phyloP scores from a whole-genome alignment of 179 eudicot genomes.

The Sideroxylon spinosum region DNA sequence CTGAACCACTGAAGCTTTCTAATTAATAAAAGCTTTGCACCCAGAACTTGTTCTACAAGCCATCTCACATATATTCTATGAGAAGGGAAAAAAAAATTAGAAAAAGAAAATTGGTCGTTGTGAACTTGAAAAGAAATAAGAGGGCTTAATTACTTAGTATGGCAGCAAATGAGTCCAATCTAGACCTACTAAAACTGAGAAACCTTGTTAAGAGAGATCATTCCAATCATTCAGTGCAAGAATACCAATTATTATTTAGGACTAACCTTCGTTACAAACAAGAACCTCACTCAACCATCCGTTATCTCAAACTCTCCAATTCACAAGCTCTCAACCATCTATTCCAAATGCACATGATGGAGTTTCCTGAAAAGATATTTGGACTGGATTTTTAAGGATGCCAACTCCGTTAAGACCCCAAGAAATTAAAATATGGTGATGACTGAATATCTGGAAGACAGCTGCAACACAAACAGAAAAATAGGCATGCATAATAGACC shows the following conservation, averaged over 20 bases:
- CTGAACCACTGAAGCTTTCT: background rate
- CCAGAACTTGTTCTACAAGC: background rate
- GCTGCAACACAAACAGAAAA: background rate
- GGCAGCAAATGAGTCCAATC: background rate
- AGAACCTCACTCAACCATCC: background rate
- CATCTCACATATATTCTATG: background rate
- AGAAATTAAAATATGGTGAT: background rate
- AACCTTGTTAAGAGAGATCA: background rate
- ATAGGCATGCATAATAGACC: background rate
- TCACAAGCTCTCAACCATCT: background rate
- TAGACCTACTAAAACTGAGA: background rate
- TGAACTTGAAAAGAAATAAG: background rate
- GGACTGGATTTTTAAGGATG: background rate
- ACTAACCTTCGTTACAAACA: slow-evolving; percentile 9
- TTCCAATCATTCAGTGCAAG: background rate
- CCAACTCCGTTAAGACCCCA: background rate
- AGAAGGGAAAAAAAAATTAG: background rate
- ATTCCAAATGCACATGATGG: background rate
- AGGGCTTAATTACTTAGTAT: background rate
- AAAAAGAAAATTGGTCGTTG: background rate
- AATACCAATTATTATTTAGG: background rate
- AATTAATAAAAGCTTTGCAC: background rate
- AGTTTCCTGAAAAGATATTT: background rate
- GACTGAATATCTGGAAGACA: background rate
- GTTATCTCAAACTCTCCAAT: background rate